These are phyloP conservation scores for Cicer yamashitae DNA, from an alignment of 306 rosid genomes.

Conservation along the genomic window DNA sequence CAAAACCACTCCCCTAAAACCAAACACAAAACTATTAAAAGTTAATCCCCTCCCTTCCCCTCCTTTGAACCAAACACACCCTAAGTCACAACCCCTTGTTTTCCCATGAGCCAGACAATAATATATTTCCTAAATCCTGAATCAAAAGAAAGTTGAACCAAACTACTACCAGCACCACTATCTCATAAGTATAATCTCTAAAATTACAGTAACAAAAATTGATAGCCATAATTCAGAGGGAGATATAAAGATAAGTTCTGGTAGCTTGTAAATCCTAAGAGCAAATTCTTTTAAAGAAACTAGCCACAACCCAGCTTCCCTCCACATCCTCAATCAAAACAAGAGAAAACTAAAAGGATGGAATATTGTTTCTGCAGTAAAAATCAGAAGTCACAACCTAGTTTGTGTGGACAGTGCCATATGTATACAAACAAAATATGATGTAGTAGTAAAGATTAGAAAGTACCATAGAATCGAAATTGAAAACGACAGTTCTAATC, in stretches of 20 bases:
- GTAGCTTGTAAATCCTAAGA: conserved; percentile 13
- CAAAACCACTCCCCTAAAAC: no score
- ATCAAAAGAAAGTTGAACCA: conserved; percentile 16
- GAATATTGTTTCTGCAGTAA: conserved; percentile 7
- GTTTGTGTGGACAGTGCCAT: not conserved
- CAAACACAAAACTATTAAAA: no score
- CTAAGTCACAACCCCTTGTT: not conserved
- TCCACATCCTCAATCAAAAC: not conserved
- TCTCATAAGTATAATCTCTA: conserved; percentile 14
- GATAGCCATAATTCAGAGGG: conserved; percentile 3
- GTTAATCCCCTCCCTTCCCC: no score
- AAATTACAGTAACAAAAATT: not conserved
- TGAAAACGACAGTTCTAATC: conserved; percentile 9
- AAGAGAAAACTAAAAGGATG: conserved; percentile 34
- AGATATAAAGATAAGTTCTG: not conserved
- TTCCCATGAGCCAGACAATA: conserved; percentile 32
- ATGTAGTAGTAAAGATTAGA: not conserved
- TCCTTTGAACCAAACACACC: no score
- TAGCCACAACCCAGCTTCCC: conserved; percentile 24
- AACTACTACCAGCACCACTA: conserved; percentile 15
- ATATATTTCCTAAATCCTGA: conserved; percentile 23
- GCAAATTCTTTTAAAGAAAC: conserved; percentile 7
- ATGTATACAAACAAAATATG: not conserved
- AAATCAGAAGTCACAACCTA: not conserved
- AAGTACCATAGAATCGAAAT: not conserved